Base-by-base conservation (phyloP, 306 rosid species). In the Citrullus amarus region DNA sequence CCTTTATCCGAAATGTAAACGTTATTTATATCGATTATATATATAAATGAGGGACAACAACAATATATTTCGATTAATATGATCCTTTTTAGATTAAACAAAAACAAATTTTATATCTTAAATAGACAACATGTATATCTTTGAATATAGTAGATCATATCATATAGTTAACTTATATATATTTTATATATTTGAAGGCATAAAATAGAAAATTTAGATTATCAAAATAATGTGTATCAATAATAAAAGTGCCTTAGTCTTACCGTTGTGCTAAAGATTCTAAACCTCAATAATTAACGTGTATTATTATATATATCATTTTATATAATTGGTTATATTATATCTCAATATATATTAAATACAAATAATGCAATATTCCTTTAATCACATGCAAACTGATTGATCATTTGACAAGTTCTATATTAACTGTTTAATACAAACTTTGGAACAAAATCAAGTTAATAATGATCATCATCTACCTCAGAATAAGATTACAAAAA, bases 331-430 rank as follows among this genome's bases (percentile, higher is more conserved):
- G 2, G 18, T 4, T 4, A 51, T 51, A 51, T 5, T 51, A 18
- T 44, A 44, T 46, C 6, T 43, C 10, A 18, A 43, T 6, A 12
- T 70, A 69, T 6, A 20, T 70, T 70, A 81, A 83, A 84, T 80
- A 25, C 62, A 75, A 87, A 87, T 85, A 96, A 91, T 89, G 93
- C 90, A 93, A 81, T 77, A 81, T 81, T 67, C 91, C 43, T 14
- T 66, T 66, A 15, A 6, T 30, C 60, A 50, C 77, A 72, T 72
- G 77, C 77, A 17, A 48, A 51, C 83, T 86, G 68, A 80, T 87
- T 79, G 44, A 72, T 80, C 63, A 41, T 71, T 77, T 81, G 78
- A 60, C 73, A 44, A 58, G 46, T 22, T 72, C 9, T 20, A 28
- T 48, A 28, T 48, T 7, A 71, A 71, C 34, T 25, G 57, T 66